Base-by-base conservation (phyloP, 2,329 filamentous ascomycete species). In the Trichoderma gracile region DNA sequence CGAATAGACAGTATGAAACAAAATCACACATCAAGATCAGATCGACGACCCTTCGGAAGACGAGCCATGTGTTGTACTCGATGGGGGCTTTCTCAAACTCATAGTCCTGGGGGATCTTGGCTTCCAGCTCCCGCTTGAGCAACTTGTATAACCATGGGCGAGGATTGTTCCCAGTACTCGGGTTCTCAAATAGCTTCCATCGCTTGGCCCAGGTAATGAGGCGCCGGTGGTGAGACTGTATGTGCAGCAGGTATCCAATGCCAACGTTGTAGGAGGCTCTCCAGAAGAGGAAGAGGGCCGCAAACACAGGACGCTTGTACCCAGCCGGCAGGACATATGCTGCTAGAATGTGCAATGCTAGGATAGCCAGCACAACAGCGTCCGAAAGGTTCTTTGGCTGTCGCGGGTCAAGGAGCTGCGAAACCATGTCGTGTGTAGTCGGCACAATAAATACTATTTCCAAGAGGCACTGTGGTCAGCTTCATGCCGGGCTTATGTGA, bases 21-120 rank as follows among this genome's bases (percentile, higher is more conserved):
- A 99, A 99, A 80, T 99, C 95, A 82, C 93, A 97, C 93, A 99
- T 97, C 74, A 99, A 82, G 75, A 98, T 97, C 76, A 99, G 81
- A 80, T 99, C 95, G 74, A 98, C 95, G 38, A 98, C 86, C 71
- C 95, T 89, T 70, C 95, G 89, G 80, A 99, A 99, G 70, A 97
- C 87, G 64, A 99, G 85, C 95, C 95, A 99, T 47, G 95, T 97
- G 80, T 99, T 99, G 85, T 98, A 99, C 84, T 99, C 95, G 76
- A 98, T 83, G 17, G 95, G 95, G 0, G 94, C 94, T 71, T 91
- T 86, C 71, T 96, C 93, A 74, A 99, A 97, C 68, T 89, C 88
- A 81, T 98, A 99, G 80, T 99, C 93, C 72, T 90, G 85, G 3
- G 91, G 89, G 67, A 99, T 96, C 80, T 99, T 98, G 71, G 92